phyloP scores from a whole-genome alignment of 805 yeast species.

The Hanseniaspora hatyaiensis region DNA sequence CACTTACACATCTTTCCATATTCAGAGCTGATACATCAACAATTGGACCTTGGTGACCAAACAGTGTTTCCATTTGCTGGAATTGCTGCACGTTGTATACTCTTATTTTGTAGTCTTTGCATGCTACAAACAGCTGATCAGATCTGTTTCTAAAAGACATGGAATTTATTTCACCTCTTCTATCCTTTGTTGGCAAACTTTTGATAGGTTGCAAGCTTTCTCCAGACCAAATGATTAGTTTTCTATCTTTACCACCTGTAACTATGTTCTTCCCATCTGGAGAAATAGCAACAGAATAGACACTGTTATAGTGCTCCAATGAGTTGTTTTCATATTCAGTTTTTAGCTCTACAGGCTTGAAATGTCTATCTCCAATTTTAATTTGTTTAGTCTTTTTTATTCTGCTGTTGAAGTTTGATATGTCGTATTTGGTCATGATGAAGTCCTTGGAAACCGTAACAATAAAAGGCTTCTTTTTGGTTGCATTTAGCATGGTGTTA shows the following conservation, averaged over 20 bases:
- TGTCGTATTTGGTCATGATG: conserved; percentile 70
- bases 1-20: conserved; percentile 88
- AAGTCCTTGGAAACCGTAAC: conserved; percentile 76
- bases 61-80: conserved; percentile 79
- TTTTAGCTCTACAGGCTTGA: conserved; percentile 28
- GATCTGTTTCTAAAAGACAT: conserved; percentile 67
- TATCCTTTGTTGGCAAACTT: conserved; percentile 62
- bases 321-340: conserved; percentile 39
- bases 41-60: conserved; percentile 90
- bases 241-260: conserved; percentile 79
- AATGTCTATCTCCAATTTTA: conserved; percentile 47
- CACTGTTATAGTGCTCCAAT: conserved; percentile 68
- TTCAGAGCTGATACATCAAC: conserved; percentile 69
- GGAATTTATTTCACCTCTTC: conserved; percentile 60
- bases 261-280: conserved; percentile 81
- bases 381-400: conserved; percentile 56
- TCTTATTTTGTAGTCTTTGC: conserved; percentile 83
- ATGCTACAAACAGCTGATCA: conserved; percentile 80
- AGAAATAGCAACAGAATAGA: conserved; percentile 67
- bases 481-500: conserved; percentile 28
- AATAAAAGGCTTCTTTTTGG: conserved; percentile 43
- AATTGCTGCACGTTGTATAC: conserved; percentile 76
- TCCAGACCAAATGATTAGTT: conserved; percentile 75
- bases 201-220: conserved; percentile 66
- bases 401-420: conserved; percentile 40